These are phyloP conservation scores for Phytophthora pini DNA, from an alignment of 352 stramenopile species.

Conservation along the genomic window DNA sequence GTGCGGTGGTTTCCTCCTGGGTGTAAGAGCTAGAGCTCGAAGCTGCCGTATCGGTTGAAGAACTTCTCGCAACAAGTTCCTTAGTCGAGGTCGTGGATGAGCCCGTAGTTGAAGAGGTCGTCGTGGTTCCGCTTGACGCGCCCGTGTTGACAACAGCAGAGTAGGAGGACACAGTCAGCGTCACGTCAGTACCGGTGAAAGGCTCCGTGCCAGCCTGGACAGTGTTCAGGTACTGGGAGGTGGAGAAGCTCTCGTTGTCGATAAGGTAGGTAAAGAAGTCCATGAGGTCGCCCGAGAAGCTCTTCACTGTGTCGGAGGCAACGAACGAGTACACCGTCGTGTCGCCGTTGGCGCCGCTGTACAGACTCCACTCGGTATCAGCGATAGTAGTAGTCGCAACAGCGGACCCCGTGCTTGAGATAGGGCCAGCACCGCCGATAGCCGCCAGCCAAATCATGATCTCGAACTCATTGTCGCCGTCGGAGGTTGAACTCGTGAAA, in stretches of 20 bases:
- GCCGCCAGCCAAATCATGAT: constrained; percentile 56
- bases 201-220: constrained; percentile 41
- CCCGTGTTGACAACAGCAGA: constrained; percentile 29
- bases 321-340: constrained; percentile 50
- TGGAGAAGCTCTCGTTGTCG: constrained; percentile 30
- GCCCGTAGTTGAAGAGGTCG: constrained; percentile 6
- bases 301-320: constrained; percentile 26
- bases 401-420: constrained; percentile 40
- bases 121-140: constrained; percentile 19
- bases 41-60: constrained; percentile 9
- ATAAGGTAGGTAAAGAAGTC: constrained; percentile 41
- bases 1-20: constrained; percentile 6
- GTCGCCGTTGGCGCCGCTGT: constrained; percentile 35
- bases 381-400: constrained; percentile 32
- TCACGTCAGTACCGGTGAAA: constrained; percentile 39
- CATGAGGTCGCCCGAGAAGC: constrained; percentile 39
- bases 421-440: constrained; percentile 38
- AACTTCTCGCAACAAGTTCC: constrained; percentile 19
- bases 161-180: constrained; percentile 36
- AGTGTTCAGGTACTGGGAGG: constrained; percentile 41
- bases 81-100: constrained; percentile 17
- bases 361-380: constrained; percentile 29
- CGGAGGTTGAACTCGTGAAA: constrained; percentile 41
- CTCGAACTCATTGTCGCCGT: constrained; percentile 41
- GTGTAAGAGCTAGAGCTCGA: constrained; percentile 11